A percentile compares a stretch with the other conserved stretches of the same genome.
Evolutionary conservation across 2,329 filamentous ascomycete genomes (phyloP).

Genomic region (Pseudogymnoascus sp.): DNA sequence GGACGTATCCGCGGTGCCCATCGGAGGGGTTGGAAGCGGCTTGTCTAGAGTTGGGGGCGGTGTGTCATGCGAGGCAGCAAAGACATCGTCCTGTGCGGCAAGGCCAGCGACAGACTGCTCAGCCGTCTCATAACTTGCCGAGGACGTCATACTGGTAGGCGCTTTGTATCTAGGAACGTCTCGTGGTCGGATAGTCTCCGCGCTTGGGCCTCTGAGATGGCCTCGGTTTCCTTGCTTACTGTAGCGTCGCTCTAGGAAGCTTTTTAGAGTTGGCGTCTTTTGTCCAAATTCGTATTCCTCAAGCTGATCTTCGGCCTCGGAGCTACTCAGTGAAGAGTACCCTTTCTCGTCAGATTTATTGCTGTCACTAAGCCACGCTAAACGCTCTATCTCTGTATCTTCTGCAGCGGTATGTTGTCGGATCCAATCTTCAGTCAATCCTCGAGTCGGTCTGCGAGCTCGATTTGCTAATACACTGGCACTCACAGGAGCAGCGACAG

Average conservation of each 20-base stretch:
- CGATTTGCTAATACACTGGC: conserved; percentile 57
- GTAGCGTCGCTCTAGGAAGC: conserved; percentile 20
- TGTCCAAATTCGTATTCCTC: conserved; percentile 37
- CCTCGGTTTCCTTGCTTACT: conserved; percentile 21
- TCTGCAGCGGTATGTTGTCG: conserved; percentile 67
- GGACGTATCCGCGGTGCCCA: not conserved
- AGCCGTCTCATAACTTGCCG: conserved; percentile 6
- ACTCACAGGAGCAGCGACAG: conserved; percentile 31
- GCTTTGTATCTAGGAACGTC: conserved; percentile 16
- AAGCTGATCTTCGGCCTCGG: conserved; percentile 41
- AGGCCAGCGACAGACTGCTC: not conserved
- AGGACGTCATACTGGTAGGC: conserved; percentile 4
- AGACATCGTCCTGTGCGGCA: not conserved
- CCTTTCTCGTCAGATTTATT: conserved; percentile 51
- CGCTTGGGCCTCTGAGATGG: conserved; percentile 22
- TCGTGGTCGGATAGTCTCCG: conserved; percentile 23
- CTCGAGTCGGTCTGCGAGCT: conserved; percentile 48
- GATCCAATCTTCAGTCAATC: conserved; percentile 78
- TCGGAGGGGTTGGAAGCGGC: conserved; percentile 6
- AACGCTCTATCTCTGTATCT: conserved; percentile 59
- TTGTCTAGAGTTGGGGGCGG: conserved; percentile 7
- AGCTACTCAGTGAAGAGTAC: conserved; percentile 65
- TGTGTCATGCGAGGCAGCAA: conserved; percentile 1
- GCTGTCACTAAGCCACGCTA: conserved; percentile 73
- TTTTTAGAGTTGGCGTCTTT: conserved; percentile 26